A percentile compares a stretch with the other conserved stretches of the same genome.
phyloP scores from a whole-genome alignment of 106 monocot species.

The Amphibolis antarctica region DNA sequence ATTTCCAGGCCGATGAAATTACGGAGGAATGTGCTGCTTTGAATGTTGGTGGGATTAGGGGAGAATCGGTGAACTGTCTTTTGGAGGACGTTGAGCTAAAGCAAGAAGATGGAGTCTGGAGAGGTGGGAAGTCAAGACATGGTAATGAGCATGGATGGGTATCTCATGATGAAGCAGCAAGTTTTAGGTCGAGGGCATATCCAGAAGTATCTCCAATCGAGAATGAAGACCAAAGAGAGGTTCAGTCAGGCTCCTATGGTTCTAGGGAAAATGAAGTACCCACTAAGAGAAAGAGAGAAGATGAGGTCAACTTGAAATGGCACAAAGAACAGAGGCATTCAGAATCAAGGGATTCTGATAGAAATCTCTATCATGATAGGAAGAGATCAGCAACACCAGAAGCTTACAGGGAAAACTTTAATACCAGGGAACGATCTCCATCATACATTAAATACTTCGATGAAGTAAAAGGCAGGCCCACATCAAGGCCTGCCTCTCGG shows the following conservation, averaged over 20 bases:
- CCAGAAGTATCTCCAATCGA: background rate
- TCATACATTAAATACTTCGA: constrained; percentile 7
- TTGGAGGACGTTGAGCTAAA: background rate
- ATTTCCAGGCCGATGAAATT: background rate
- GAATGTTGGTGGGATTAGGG: background rate
- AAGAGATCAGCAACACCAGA: constrained; percentile 17
- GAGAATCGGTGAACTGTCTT: background rate
- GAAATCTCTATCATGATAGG: constrained; percentile 5
- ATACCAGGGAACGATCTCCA: constrained; percentile 13
- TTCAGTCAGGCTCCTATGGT: constrained; percentile 19
- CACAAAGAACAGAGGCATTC: constrained; percentile 5
- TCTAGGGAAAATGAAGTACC: constrained; percentile 11
- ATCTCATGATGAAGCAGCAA: background rate
- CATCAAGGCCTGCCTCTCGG: constrained; percentile 17
- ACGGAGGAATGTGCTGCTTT: background rate
- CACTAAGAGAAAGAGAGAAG: constrained; percentile 17
- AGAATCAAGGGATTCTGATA: constrained; percentile 10
- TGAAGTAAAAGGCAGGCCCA: constrained; percentile 18
- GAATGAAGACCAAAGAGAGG: constrained; percentile 4
- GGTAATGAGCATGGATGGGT: constrained; percentile 3
- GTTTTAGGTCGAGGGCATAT: background rate
- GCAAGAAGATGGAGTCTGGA: background rate
- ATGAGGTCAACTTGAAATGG: constrained; percentile 17
- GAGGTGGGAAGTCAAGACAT: background rate
- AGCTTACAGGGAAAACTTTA: constrained; percentile 11